These are phyloP conservation scores for Neocatenulostroma microsporum DNA, from an alignment of 2,329 filamentous ascomycete genomes.

Conservation along the genomic window DNA sequence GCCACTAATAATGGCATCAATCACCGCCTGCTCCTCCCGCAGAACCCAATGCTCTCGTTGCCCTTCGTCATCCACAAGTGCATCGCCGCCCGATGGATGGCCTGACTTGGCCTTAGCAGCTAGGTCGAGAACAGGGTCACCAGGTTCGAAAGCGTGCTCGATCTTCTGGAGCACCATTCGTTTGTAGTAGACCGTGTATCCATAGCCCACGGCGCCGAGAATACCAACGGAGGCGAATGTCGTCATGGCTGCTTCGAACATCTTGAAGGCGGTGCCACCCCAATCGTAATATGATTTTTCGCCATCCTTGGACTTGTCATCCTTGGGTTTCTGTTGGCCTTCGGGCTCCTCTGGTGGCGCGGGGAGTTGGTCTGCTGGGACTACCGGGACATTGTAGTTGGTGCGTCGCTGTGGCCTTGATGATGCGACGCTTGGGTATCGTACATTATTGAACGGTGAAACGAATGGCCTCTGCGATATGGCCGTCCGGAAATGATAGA, in stretches of 20 bases:
- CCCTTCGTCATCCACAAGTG: constrained; percentile 31
- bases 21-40: constrained; percentile 69
- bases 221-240: constrained; percentile 45
- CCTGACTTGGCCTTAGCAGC: constrained; percentile 47
- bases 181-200: constrained; percentile 62
- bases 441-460: background rate
- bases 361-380: constrained; percentile 8
- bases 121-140: constrained; percentile 60
- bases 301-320: constrained; percentile 17
- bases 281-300: no score
- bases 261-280: constrained; percentile 45
- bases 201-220: constrained; percentile 43
- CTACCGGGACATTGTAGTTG: constrained; percentile 12
- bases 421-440: background rate
- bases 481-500: background rate
- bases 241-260: constrained; percentile 45
- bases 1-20: constrained; percentile 78
- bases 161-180: constrained; percentile 86
- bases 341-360: constrained; percentile 12
- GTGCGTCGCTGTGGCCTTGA: constrained; percentile 1
- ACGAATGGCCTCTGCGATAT: background rate
- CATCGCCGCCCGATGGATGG: constrained; percentile 15
- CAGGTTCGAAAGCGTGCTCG: constrained; percentile 80
- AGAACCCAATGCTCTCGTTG: constrained; percentile 70
- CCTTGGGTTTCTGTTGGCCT: constrained; percentile 6